Conservation (phyloP, 2,329 filamentous ascomycete genomes). For the Penicillium sp. region DNA sequence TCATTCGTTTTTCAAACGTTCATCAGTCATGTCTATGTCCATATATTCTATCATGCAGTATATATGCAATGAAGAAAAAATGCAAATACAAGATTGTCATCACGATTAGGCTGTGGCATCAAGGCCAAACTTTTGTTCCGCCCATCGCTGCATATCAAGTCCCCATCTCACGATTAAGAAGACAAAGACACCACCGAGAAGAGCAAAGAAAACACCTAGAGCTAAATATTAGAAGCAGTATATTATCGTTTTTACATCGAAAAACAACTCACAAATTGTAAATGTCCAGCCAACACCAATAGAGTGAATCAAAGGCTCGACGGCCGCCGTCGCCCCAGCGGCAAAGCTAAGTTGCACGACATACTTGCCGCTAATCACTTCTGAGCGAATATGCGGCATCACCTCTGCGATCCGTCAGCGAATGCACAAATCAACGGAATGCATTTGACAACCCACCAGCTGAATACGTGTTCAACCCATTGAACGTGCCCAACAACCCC, state of each 20-base stretch:
- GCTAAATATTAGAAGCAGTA: conserved; percentile 40
- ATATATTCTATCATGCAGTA: background rate
- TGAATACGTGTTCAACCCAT: conserved; percentile 66
- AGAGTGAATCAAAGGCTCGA: conserved; percentile 64
- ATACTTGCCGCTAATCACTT: conserved; percentile 77
- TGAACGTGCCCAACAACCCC: conserved; percentile 69
- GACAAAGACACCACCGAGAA: conserved; percentile 28
- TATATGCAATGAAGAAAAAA: background rate
- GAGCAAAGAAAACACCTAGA: conserved; percentile 27
- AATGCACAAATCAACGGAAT: background rate
- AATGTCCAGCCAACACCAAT: conserved; percentile 80
- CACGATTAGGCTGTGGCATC: conserved; percentile 14
- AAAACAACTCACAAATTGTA: conserved; percentile 55
- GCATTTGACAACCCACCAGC: conserved; percentile 23
- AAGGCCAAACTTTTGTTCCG: conserved; percentile 24
- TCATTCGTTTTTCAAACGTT: background rate
- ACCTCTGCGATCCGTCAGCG: conserved; percentile 30
- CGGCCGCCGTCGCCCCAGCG: conserved; percentile 63
- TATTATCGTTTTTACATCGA: conserved; percentile 19
- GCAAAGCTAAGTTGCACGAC: conserved; percentile 71
- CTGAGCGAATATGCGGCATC: conserved; percentile 51
- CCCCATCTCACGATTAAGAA: conserved; percentile 30
- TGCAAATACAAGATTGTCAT: conserved; percentile 1
- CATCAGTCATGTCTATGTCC: conserved; percentile 5
- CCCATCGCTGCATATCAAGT: conserved; percentile 34